A percentile compares a stretch with the other conserved stretches of the same genome.
These are phyloP conservation scores for Hordeum pubiflorum DNA, from an alignment of 202 grass and related monocot genomes.

Conservation along the genomic window DNA sequence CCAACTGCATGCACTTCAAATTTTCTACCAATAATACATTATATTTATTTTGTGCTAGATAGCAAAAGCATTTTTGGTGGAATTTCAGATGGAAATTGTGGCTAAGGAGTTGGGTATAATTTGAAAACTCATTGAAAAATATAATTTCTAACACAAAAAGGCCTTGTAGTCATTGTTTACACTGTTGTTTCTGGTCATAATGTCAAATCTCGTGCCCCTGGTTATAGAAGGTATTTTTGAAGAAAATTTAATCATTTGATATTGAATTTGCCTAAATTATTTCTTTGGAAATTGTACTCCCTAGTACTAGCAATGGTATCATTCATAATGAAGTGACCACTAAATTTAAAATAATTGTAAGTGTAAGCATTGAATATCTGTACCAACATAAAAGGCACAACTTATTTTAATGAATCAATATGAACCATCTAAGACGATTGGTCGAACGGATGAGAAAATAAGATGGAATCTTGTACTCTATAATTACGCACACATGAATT, in stretches of 20 bases:
- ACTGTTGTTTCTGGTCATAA: background rate
- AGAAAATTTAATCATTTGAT: background rate
- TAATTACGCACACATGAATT: background rate
- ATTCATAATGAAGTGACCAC: background rate
- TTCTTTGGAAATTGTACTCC: background rate
- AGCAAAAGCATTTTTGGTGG: background rate
- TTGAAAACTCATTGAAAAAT: background rate
- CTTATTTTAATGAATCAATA: background rate
- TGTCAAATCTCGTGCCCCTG: background rate
- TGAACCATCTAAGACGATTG: background rate
- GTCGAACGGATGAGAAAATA: background rate
- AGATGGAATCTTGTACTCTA: background rate
- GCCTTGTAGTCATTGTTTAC: background rate
- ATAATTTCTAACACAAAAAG: background rate
- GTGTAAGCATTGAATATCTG: background rate
- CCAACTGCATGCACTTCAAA: background rate
- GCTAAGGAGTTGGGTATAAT: background rate
- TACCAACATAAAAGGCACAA: background rate
- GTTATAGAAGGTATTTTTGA: background rate
- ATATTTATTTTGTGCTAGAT: background rate
- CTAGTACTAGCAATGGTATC: background rate
- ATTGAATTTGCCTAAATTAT: background rate
- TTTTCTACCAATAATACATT: background rate
- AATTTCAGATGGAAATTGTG: background rate
- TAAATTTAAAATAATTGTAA: background rate